Percentiles rank a stretch among this genome's conserved stretches.
phyloP scores from a whole-genome alignment of 179 eudicot species.

The Beta macrorhiza region DNA sequence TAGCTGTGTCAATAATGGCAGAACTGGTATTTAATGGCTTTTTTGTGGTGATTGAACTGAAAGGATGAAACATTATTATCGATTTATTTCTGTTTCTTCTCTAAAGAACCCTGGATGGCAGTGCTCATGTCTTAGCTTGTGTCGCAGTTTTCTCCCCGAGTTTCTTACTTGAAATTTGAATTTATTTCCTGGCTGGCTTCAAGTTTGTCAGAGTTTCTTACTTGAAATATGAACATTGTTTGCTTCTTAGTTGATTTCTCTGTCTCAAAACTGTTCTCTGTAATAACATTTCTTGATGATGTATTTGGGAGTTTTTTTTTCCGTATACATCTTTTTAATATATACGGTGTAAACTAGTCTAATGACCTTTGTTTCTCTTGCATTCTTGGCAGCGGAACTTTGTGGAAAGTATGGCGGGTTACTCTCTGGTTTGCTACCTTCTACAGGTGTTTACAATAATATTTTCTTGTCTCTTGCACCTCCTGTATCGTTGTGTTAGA shows the following conservation, averaged over 20 bases:
- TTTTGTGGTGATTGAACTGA: too few relatives aligned
- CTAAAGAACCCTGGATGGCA: not conserved
- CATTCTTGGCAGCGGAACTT: conserved; percentile 77
- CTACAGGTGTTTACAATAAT: conserved; percentile 58
- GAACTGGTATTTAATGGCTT: too few relatives aligned
- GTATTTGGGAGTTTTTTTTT: not conserved
- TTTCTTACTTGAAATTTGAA: not conserved
- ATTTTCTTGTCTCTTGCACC: conserved; percentile 6
- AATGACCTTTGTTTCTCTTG: conserved; percentile 13
- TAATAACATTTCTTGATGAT: not conserved
- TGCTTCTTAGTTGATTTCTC: not conserved
- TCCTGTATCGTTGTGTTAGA: not conserved
- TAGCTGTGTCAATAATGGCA: not conserved
- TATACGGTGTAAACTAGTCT: not conserved
- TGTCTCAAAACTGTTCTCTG: not conserved
- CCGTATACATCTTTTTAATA: too few relatives aligned
- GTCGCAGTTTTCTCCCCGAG: not conserved
- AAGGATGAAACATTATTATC: too few relatives aligned
- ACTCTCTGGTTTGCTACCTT: conserved; percentile 98
- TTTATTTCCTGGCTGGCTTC: not conserved
- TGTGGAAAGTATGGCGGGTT: conserved; percentile 99
- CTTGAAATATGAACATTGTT: not conserved
- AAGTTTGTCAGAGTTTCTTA: not conserved
- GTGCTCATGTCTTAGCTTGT: not conserved
- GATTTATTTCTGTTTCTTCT: not conserved